Percentiles rank a stretch among this genome's conserved stretches.
Conservation (phyloP, 257 asterid species). For the Nicotiana sylvestris region DNA sequence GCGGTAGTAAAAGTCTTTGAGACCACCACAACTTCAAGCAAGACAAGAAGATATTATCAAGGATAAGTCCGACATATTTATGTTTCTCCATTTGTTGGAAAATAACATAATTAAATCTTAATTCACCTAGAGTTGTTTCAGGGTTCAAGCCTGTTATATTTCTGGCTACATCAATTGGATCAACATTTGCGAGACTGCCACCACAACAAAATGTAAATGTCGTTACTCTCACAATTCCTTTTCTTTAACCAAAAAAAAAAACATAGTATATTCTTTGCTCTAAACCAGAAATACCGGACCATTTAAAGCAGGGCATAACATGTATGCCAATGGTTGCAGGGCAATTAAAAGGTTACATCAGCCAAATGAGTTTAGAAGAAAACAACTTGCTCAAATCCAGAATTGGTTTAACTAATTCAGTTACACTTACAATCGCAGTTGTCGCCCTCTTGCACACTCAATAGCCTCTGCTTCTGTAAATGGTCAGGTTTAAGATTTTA, state of each 20-base stretch:
- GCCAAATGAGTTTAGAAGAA: slow-evolving; percentile 14
- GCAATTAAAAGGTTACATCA: slow-evolving; percentile 2
- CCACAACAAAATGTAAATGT: slow-evolving; percentile 8
- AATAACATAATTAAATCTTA: not conserved
- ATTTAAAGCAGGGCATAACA: not conserved
- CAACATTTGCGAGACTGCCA: slow-evolving; percentile 95
- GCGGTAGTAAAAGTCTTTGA: slow-evolving; percentile 98
- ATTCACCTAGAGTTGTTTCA: slow-evolving; percentile 89
- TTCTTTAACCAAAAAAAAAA: not conserved
- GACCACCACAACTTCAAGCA: slow-evolving; percentile 81
- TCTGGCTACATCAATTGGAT: slow-evolving; percentile 90
- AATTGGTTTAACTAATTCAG: slow-evolving; percentile 5
- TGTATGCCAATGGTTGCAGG: not conserved
- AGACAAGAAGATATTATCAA: slow-evolving; percentile 10
- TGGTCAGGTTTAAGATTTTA: slow-evolving; percentile 20
- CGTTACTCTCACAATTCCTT: not conserved
- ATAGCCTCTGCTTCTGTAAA: slow-evolving; percentile 81
- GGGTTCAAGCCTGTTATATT: slow-evolving; percentile 82
- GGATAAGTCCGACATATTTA: not conserved
- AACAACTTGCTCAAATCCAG: not conserved
- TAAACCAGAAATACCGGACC: not conserved
- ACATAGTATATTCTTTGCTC: not conserved
- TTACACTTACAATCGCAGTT: slow-evolving; percentile 78
- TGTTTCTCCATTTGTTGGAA: not conserved
- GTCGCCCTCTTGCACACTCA: slow-evolving; percentile 77